phyloP scores from a whole-genome alignment of 768 basidiomycete genomes.

The Chalciporus sphaerocephalus region DNA sequence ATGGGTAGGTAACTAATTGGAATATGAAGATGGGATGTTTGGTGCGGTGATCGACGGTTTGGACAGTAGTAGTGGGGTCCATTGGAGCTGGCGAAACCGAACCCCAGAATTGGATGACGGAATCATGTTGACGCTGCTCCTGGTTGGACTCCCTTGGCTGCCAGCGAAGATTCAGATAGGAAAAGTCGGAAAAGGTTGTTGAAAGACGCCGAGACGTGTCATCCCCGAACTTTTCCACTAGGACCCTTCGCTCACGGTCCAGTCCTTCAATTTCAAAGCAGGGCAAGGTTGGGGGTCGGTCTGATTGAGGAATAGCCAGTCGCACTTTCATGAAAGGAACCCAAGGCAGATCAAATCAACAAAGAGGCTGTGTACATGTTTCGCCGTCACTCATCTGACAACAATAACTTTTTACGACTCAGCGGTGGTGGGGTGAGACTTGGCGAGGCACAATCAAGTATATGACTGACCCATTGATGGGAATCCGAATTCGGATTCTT shows the following conservation, averaged over 20 bases:
- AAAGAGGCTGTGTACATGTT: slow-evolving; percentile 18
- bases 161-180: too few species aligned
- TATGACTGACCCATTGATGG: background rate
- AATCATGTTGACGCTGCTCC: too few species aligned
- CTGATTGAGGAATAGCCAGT: slow-evolving; percentile 19
- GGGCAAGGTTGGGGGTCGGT: slow-evolving; percentile 14
- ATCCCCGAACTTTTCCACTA: too few species aligned
- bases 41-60: too few species aligned
- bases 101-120: too few species aligned
- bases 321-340: slow-evolving; percentile 14
- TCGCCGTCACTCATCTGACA: background rate
- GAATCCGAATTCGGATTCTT: slow-evolving; percentile 1
- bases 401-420: background rate
- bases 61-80: too few species aligned
- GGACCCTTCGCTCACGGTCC: background rate
- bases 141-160: too few species aligned
- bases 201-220: too few species aligned
- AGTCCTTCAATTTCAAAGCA: slow-evolving; percentile 5
- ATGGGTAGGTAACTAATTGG: too few species aligned
- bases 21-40: too few species aligned
- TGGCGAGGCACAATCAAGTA: background rate
- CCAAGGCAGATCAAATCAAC: slow-evolving; percentile 11
- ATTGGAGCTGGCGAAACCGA: too few species aligned
- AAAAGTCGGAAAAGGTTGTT: too few species aligned
- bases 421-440: background rate